These are phyloP conservation scores for Yarrowia galli DNA, from an alignment of 1,139 yeast species.

Conservation along the genomic window DNA sequence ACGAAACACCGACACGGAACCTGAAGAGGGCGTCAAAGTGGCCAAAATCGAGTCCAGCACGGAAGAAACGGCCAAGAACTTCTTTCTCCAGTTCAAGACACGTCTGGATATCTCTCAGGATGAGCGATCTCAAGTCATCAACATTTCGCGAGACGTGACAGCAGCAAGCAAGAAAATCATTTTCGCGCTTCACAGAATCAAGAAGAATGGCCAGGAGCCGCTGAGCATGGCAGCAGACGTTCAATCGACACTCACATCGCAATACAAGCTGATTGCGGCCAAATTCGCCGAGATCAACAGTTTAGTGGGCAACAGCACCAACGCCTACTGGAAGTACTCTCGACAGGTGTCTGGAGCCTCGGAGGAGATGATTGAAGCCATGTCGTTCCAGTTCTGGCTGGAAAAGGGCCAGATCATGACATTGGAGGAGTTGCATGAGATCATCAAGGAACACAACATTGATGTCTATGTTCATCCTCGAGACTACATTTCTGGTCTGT, in stretches of 20 bases:
- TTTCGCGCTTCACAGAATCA: constrained; percentile 52
- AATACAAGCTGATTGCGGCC: constrained; percentile 41
- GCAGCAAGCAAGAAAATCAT: constrained; percentile 54
- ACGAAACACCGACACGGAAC: constrained; percentile 2
- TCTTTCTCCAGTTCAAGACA: constrained; percentile 19
- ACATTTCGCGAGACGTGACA: constrained; percentile 54
- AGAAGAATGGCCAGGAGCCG: constrained; percentile 39
- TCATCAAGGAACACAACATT: constrained; percentile 34
- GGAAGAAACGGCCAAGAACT: constrained; percentile 23
- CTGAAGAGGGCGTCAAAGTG: constrained; percentile 3
- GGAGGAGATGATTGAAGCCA: constrained; percentile 55
- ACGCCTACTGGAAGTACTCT: constrained; percentile 42
- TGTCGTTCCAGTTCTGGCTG: constrained; percentile 52
- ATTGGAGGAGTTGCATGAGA: constrained; percentile 39
- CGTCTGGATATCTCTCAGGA: constrained; percentile 46
- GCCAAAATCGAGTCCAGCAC: constrained; percentile 14
- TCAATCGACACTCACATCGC: constrained; percentile 7
- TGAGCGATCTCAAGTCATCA: constrained; percentile 53
- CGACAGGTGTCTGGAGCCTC: constrained; percentile 45
- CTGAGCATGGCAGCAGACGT: constrained; percentile 34
- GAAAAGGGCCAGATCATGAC: constrained; percentile 41
- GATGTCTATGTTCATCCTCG: constrained; percentile 41
- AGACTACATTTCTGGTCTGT: constrained; percentile 55
- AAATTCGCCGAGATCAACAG: constrained; percentile 41
- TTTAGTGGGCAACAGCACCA: constrained; percentile 32